Percentiles rank a stretch among this genome's conserved stretches.
These are phyloP conservation scores for Ramalina intermedia DNA, from an alignment of 495 filamentous ascomycete species.

Conservation along the genomic window DNA sequence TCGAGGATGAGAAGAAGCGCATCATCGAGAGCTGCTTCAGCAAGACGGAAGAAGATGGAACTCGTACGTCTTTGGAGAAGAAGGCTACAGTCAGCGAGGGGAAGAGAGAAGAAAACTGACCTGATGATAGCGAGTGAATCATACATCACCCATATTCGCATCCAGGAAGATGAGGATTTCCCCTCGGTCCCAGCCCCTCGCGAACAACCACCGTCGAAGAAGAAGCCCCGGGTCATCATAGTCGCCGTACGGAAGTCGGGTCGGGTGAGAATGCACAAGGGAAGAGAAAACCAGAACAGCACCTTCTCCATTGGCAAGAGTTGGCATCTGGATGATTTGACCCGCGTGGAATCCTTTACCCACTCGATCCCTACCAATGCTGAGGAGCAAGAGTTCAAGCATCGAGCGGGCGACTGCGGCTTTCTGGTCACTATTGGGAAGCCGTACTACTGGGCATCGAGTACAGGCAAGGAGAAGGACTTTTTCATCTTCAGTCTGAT, in stretches of 20 bases:
- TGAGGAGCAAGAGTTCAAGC: constrained; percentile 49
- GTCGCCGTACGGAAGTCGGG: constrained; percentile 85
- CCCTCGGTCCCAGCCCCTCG: constrained; percentile 80
- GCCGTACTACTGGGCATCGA: constrained; percentile 93
- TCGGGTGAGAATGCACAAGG: constrained; percentile 89
- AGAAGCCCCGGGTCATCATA: constrained; percentile 83
- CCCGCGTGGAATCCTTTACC: constrained; percentile 62
- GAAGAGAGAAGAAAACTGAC: neutral
- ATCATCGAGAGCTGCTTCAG: constrained; percentile 86
- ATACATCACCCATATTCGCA: constrained; percentile 91
- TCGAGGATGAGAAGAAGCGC: constrained; percentile 88
- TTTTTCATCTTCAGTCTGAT: constrained; percentile 92
- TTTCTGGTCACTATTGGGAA: constrained; percentile 86
- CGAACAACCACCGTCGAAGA: constrained; percentile 49
- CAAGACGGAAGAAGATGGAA: constrained; percentile 72
- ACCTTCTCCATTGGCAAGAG: constrained; percentile 96
- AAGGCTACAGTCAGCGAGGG: neutral
- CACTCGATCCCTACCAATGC: constrained; percentile 34
- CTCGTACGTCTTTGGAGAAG: constrained; percentile 29
- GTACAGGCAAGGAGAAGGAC: constrained; percentile 85
- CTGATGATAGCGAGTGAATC: constrained; percentile 61
- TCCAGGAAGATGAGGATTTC: constrained; percentile 69
- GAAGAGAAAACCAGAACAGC: constrained; percentile 83
- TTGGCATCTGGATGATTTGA: constrained; percentile 84
- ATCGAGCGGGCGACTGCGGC: constrained; percentile 66